Conservation (phyloP, 768 basidiomycete species). For the Leccinum barrowsii region DNA sequence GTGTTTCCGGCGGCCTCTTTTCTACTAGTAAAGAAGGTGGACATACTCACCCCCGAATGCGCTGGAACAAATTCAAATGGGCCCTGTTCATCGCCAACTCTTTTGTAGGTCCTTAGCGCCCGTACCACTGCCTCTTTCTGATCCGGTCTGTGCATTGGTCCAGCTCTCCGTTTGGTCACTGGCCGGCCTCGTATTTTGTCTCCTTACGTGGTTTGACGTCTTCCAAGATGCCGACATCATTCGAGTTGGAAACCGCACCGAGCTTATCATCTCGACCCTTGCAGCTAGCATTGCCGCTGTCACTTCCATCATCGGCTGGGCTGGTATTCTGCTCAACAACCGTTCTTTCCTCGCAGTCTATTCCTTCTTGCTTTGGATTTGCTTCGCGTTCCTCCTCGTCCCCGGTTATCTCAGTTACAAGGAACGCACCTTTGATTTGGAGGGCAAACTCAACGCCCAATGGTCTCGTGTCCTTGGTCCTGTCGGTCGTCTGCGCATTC, state of each 20-base stretch:
- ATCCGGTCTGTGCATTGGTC: neutral
- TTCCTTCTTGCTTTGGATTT: constrained; percentile 68
- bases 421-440: constrained; percentile 69
- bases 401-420: constrained; percentile 83
- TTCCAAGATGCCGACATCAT: constrained; percentile 68
- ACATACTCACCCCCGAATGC: constrained; percentile 40
- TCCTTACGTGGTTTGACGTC: constrained; percentile 77
- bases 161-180: constrained; percentile 64
- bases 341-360: constrained; percentile 78
- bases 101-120: constrained; percentile 2
- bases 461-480: constrained; percentile 66
- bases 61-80: constrained; percentile 90
- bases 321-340: constrained; percentile 81
- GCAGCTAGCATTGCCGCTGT: constrained; percentile 57
- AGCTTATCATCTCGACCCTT: constrained; percentile 68
- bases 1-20: constrained; percentile 37
- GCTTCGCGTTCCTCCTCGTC: constrained; percentile 63
- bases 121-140: neutral
- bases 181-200: constrained; percentile 56
- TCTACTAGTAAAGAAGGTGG: constrained; percentile 33
- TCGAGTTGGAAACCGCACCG: constrained; percentile 62
- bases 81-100: constrained; percentile 61
- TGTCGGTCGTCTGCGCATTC: constrained; percentile 60
- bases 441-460: constrained; percentile 75
- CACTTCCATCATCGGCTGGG: constrained; percentile 71